Evolutionary conservation across 116 monocot genomes (phyloP).

Genomic region (Iris pallida): DNA sequence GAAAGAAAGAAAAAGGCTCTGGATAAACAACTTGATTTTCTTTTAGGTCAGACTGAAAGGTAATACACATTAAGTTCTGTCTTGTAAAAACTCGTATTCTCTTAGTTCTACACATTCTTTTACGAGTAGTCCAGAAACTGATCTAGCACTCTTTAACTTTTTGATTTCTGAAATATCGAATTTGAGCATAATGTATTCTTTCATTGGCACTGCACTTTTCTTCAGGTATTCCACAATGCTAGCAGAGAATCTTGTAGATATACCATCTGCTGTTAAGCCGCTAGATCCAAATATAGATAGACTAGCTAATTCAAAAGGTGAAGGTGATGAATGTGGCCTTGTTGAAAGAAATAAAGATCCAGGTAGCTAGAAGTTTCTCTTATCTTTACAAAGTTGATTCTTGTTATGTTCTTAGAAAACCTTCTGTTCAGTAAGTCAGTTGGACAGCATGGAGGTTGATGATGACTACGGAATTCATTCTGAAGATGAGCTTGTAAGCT

Average conservation of each 20-base stretch:
- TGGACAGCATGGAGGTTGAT: constrained; percentile 44
- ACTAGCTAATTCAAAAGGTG: constrained; percentile 19
- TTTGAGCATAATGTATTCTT: background rate
- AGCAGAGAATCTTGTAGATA: constrained; percentile 88
- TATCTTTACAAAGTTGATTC: background rate
- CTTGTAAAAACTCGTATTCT: too few relatives aligned
- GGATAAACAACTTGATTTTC: constrained; percentile 98
- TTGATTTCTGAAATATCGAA: too few relatives aligned
- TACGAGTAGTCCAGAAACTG: too few relatives aligned
- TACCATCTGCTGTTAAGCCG: constrained; percentile 18
- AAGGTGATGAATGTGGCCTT: constrained; percentile 11
- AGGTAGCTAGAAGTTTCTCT: constrained; percentile 21
- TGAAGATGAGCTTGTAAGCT: constrained; percentile 64
- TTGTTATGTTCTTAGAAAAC: constrained; percentile 3
- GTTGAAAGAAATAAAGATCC: constrained; percentile 10
- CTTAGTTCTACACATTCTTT: too few relatives aligned
- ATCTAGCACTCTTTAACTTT: too few relatives aligned
- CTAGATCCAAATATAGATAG: constrained; percentile 16
- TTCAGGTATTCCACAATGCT: constrained; percentile 93
- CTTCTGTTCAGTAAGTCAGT: constrained; percentile 30
- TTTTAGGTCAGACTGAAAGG: constrained; percentile 99
- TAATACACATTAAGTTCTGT: background rate
- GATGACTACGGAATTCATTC: constrained; percentile 50
- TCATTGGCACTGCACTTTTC: background rate
- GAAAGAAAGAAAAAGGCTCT: constrained; percentile 94